A percentile compares a stretch with the other conserved stretches of the same genome.
Evolutionary conservation across 768 basidiomycete genomes (phyloP).

Genomic region (Serendipita indica): DNA sequence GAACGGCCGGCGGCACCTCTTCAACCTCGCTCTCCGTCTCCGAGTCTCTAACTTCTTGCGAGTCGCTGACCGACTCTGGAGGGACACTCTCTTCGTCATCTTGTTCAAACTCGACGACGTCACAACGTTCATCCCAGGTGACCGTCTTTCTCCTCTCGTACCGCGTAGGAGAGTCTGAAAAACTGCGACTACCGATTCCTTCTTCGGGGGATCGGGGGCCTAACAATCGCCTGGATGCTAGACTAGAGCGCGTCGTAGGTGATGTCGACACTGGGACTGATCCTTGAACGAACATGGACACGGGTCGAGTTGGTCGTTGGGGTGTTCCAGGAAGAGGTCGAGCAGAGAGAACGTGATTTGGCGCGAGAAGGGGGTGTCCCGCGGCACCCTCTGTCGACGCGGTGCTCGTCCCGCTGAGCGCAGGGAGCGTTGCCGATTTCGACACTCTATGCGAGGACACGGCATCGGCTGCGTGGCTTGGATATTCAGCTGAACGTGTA

Average conservation of each 20-base stretch:
- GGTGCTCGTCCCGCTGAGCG: neutral
- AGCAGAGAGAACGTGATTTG: neutral
- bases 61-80: conserved; percentile 5
- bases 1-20: conserved; percentile 7
- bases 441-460: neutral
- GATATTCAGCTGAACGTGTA: neutral
- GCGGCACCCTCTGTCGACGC: neutral
- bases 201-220: conserved; percentile 42
- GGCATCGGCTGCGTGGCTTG: neutral
- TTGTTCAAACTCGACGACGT: conserved; percentile 66
- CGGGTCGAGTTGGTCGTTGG: neutral
- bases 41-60: conserved; percentile 5
- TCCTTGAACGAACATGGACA: conserved; percentile 8
- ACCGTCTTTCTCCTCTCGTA: conserved; percentile 61
- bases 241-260: conserved; percentile 19
- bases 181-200: neutral
- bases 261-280: conserved; percentile 12
- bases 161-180: conserved; percentile 18
- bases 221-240: conserved; percentile 36
- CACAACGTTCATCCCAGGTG: conserved; percentile 62
- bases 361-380: neutral
- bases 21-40: conserved; percentile 17
- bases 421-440: neutral
- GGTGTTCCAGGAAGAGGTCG: conserved; percentile 3
- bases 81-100: conserved; percentile 27